phyloP scores from a whole-genome alignment of 139 green algal species.

The Chlamydomonas applanata region DNA sequence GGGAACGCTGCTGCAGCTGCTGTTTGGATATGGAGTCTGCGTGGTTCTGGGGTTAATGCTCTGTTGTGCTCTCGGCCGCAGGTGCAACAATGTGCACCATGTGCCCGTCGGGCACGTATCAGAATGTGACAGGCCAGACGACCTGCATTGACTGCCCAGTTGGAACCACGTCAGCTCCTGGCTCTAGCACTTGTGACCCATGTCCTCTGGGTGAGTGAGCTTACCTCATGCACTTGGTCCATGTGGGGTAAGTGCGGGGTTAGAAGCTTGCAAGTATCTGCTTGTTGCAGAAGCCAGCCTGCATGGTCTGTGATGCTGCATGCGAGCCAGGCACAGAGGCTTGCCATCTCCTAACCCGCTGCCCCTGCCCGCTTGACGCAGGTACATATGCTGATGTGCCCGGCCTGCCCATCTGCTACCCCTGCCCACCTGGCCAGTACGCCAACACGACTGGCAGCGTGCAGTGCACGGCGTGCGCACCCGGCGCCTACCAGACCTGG shows the following conservation, averaged over 20 bases:
- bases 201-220: not conserved
- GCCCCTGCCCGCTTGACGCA: too few species aligned
- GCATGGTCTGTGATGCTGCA: too few species aligned
- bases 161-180: not conserved
- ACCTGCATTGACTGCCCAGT: not conserved
- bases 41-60: too few species aligned
- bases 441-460: not conserved
- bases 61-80: not conserved
- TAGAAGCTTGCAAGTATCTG: too few species aligned
- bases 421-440: not conserved
- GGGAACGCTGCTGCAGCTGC: too few species aligned
- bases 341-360: too few species aligned
- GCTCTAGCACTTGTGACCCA: not conserved
- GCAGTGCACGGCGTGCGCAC: not conserved
- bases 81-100: not conserved
- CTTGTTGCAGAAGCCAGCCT: too few species aligned
- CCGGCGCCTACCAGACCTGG: constrained; percentile 1
- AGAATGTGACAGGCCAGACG: not conserved
- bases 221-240: not conserved
- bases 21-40: too few species aligned
- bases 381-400: not conserved
- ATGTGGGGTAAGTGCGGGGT: too few species aligned
- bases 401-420: constrained; percentile 9
- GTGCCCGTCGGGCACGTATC: constrained; percentile 4
- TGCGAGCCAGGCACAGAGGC: too few species aligned